Percentiles rank a stretch among this genome's conserved stretches.
These are phyloP conservation scores for Bipolaris zeicola DNA, from an alignment of 2,329 filamentous ascomycete species.

Conservation along the genomic window DNA sequence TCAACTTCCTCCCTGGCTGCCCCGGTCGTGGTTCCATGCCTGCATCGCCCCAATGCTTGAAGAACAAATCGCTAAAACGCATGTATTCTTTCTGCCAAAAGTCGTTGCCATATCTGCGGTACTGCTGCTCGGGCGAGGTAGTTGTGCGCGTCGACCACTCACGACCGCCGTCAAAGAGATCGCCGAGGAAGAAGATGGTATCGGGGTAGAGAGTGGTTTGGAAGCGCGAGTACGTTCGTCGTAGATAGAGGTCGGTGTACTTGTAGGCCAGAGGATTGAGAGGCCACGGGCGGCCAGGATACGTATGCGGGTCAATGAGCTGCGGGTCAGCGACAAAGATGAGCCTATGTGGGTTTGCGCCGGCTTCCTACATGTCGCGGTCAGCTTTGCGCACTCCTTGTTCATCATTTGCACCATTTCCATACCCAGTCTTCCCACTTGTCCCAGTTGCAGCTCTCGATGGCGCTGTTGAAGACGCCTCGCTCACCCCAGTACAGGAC, in stretches of 20 bases:
- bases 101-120: constrained; percentile 74
- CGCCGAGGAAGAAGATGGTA: constrained; percentile 87
- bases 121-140: constrained; percentile 67
- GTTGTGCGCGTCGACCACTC: constrained; percentile 78
- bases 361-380: constrained; percentile 65
- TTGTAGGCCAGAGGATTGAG: constrained; percentile 68
- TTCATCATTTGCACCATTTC: neutral
- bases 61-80: constrained; percentile 86
- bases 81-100: constrained; percentile 89
- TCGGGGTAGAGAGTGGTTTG: constrained; percentile 80
- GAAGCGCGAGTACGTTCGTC: constrained; percentile 78
- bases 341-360: constrained; percentile 80
- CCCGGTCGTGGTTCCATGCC: constrained; percentile 62
- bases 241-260: constrained; percentile 90
- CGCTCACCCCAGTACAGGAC: constrained; percentile 85
- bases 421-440: constrained; percentile 91
- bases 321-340: constrained; percentile 89
- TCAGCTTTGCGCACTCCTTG: constrained; percentile 17
- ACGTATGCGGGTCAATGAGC: constrained; percentile 92
- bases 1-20: constrained; percentile 74
- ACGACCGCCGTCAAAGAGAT: constrained; percentile 92
- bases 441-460: constrained; percentile 78
- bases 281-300: constrained; percentile 80
- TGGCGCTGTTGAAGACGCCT: constrained; percentile 72
- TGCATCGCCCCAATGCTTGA: constrained; percentile 68